A percentile compares a stretch with the other conserved stretches of the same genome.
Evolutionary conservation across 805 yeast genomes (phyloP).

Genomic region (Saccharomycopsis fermentans): DNA sequence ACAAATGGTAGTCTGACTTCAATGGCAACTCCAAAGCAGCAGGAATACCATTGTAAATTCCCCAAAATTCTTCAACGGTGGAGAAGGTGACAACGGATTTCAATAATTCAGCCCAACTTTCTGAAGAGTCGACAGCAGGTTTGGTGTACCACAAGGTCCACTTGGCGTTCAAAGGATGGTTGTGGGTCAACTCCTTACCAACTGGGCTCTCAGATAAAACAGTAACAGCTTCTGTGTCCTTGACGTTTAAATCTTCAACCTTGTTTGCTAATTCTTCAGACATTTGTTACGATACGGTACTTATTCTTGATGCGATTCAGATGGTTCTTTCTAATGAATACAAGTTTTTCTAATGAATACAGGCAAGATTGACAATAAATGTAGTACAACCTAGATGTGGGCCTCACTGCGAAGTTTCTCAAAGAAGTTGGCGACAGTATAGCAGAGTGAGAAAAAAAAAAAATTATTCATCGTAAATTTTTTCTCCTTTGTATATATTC

Average conservation of each 20-base stretch:
- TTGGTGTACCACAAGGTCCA: slow-evolving; percentile 98
- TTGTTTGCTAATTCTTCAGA: slow-evolving; percentile 36
- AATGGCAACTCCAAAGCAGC: slow-evolving; percentile 82
- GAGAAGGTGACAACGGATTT: slow-evolving; percentile 87
- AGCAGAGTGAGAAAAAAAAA: too few species aligned
- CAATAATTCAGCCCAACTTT: slow-evolving; percentile 85
- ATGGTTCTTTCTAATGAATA: too few species aligned
- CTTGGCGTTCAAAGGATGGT: slow-evolving; percentile 81
- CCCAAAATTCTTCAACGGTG: slow-evolving; percentile 99
- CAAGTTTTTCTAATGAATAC: too few species aligned
- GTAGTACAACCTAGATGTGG: too few species aligned
- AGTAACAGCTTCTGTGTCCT: slow-evolving; percentile 20
- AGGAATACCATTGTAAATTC: slow-evolving; percentile 88
- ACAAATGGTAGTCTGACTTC: slow-evolving; percentile 89
- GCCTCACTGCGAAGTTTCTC: too few species aligned
- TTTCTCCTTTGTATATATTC: too few species aligned
- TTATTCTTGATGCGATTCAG: not conserved
- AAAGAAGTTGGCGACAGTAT: too few species aligned
- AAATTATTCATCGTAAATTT: too few species aligned
- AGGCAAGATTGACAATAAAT: too few species aligned
- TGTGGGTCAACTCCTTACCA: slow-evolving; percentile 49
- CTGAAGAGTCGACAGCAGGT: slow-evolving; percentile 69
- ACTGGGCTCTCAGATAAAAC: slow-evolving; percentile 4
- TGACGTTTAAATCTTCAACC: slow-evolving; percentile 36
- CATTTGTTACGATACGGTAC: slow-evolving; percentile 21